These are phyloP conservation scores for Soucietia sequanensis DNA, from an alignment of 805 yeast genomes.

Conservation along the genomic window DNA sequence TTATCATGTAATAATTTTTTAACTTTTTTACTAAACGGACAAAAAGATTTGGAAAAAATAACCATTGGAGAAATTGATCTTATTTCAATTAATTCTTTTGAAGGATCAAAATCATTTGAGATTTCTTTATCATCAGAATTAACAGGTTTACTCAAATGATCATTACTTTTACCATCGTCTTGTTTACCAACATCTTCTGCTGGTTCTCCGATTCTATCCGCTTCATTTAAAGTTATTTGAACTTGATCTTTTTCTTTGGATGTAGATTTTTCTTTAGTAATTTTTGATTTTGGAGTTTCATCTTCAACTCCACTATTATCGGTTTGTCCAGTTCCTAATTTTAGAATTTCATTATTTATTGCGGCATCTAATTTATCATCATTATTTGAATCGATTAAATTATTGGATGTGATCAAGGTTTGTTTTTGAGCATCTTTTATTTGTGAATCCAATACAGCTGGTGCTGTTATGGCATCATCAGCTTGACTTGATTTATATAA, in stretches of 20 bases:
- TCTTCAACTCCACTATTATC: conserved; percentile 7
- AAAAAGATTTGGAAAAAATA: conserved; percentile 52
- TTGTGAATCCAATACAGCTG: conserved; percentile 2
- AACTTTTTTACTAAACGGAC: conserved; percentile 76
- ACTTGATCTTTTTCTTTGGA: too few species aligned
- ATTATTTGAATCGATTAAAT: conserved; percentile 31
- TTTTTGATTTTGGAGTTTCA: conserved; percentile 6
- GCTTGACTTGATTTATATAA: conserved; percentile 2
- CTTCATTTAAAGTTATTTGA: too few species aligned
- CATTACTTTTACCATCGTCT: conserved; percentile 7
- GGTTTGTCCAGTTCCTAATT: conserved; percentile 7
- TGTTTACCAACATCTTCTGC: conserved; percentile 6
- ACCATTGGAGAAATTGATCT: conserved; percentile 63
- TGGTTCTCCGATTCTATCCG: conserved; percentile 5
- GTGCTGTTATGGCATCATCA: not conserved
- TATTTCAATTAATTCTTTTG: conserved; percentile 49
- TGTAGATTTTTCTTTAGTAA: conserved; percentile 6
- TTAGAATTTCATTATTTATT: conserved; percentile 36
- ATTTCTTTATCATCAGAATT: not conserved
- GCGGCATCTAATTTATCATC: conserved; percentile 39
- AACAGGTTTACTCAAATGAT: conserved; percentile 7
- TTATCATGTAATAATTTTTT: conserved; percentile 63
- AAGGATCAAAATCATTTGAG: conserved; percentile 29
- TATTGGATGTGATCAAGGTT: conserved; percentile 13
- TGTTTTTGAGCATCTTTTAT: conserved; percentile 3